These are phyloP conservation scores for Rosa multiflora DNA, from an alignment of 306 rosid species.

Conservation along the genomic window DNA sequence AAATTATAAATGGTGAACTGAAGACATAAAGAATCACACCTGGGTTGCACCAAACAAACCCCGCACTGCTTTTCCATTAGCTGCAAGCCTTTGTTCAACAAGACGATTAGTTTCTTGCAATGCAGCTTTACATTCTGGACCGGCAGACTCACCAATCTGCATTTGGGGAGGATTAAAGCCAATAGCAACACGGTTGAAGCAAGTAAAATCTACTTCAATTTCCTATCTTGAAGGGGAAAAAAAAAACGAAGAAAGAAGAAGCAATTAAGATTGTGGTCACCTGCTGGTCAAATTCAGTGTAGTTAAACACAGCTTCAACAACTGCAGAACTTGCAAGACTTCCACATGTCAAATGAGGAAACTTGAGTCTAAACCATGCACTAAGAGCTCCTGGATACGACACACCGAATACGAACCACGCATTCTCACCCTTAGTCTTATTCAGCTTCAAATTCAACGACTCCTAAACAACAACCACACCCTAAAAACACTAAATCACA, in stretches of 20 bases:
- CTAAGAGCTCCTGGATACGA: conserved; percentile 96
- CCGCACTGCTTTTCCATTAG: conserved; percentile 51
- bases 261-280: conserved; percentile 31
- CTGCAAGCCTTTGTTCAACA: conserved; percentile 54
- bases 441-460: conserved; percentile 63
- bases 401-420: conserved; percentile 83
- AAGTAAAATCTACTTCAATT: background rate
- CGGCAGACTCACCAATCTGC: conserved; percentile 95
- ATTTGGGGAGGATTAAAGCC: conserved; percentile 9
- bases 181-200: background rate
- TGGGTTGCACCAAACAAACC: conserved; percentile 66
- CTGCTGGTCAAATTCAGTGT: conserved; percentile 82
- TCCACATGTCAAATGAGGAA: conserved; percentile 96
- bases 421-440: conserved; percentile 52
- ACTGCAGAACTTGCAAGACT: conserved; percentile 98
- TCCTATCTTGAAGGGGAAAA: background rate
- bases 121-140: conserved; percentile 76
- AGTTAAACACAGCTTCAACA: conserved; percentile 77
- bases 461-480: conserved; percentile 35
- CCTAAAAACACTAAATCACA: conserved; percentile 8
- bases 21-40: conserved; percentile 40
- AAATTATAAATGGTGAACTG: background rate
- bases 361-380: conserved; percentile 97
- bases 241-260: background rate
- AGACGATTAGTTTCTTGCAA: conserved; percentile 75